Percentiles rank a stretch among this genome's conserved stretches.
Conservation (phyloP, 805 yeast genomes). For the Millerozyma acaciae region DNA sequence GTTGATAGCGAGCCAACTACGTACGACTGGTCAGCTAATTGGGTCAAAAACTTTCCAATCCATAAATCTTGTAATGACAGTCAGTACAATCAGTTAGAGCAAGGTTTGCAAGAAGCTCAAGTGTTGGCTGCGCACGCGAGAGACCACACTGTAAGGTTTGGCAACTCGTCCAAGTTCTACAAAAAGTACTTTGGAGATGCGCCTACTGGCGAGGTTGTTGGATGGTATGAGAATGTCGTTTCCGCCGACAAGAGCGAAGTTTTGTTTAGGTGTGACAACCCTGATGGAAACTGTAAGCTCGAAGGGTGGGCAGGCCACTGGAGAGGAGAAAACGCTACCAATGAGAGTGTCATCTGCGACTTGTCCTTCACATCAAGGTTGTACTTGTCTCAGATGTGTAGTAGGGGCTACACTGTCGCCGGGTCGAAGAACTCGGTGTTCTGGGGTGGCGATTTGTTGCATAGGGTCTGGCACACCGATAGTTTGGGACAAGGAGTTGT, state of each 20-base stretch:
- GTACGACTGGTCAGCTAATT: conserved; percentile 12
- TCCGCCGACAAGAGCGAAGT: conserved; percentile 29
- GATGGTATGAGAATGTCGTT: conserved; percentile 29
- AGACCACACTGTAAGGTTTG: conserved; percentile 29
- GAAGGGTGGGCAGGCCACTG: conserved; percentile 39
- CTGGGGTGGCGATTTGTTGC: conserved; percentile 37
- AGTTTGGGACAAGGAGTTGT: conserved; percentile 25
- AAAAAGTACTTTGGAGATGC: conserved; percentile 37
- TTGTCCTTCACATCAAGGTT: conserved; percentile 28
- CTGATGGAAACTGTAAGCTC: conserved; percentile 31
- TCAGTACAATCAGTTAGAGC: conserved; percentile 13
- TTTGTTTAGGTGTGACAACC: conserved; percentile 37
- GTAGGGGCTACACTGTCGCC: conserved; percentile 28
- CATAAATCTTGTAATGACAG: conserved; percentile 16
- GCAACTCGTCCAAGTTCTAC: conserved; percentile 27
- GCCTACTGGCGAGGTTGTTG: conserved; percentile 31
- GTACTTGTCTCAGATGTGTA: conserved; percentile 29
- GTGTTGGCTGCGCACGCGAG: conserved; percentile 31
- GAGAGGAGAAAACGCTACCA: conserved; percentile 29
- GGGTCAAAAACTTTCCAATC: conserved; percentile 11
- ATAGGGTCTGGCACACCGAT: conserved; percentile 35
- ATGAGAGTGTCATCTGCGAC: conserved; percentile 41
- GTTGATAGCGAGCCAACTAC: conserved; percentile 6
- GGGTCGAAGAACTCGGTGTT: conserved; percentile 18
- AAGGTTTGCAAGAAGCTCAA: conserved; percentile 27